Percentiles rank a stretch among this genome's conserved stretches.
Evolutionary conservation across 2,329 filamentous ascomycete genomes (phyloP).

Genomic region (Raffaelea deltoideospora): DNA sequence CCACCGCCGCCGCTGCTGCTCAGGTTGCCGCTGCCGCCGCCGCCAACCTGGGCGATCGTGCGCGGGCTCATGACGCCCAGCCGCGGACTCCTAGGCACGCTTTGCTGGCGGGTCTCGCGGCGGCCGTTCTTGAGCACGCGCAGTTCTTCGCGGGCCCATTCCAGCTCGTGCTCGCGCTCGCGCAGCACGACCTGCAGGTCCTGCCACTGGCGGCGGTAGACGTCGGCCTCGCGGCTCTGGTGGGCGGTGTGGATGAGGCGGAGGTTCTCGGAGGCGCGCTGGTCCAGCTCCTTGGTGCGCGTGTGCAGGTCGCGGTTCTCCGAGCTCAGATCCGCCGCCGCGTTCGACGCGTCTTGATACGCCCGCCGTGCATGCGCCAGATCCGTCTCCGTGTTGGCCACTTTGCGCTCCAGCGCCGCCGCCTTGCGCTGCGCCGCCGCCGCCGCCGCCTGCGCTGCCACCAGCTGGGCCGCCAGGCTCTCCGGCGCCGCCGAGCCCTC

Average conservation of each 20-base stretch:
- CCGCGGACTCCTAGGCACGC: constrained; percentile 43
- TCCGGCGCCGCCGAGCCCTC: constrained; percentile 22
- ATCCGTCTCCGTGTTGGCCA: constrained; percentile 24
- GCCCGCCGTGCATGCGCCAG: constrained; percentile 39
- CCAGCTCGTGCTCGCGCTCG: constrained; percentile 38
- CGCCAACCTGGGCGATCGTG: constrained; percentile 12
- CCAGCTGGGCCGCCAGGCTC: constrained; percentile 18
- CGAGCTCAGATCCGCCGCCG: constrained; percentile 25
- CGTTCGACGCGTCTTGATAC: constrained; percentile 43
- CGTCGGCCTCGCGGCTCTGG: constrained; percentile 17
- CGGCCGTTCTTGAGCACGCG: constrained; percentile 30
- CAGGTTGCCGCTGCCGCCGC: constrained; percentile 18
- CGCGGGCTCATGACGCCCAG: constrained; percentile 37
- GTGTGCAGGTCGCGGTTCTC: constrained; percentile 31
- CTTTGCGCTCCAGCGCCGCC: constrained; percentile 23
- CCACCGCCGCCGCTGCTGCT: constrained; percentile 17
- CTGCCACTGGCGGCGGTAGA: constrained; percentile 22
- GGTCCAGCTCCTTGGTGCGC: constrained; percentile 23
- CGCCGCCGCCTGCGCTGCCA: constrained; percentile 24
- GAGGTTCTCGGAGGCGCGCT: constrained; percentile 28
- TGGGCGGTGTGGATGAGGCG: constrained; percentile 32
- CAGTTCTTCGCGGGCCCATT: constrained; percentile 32
- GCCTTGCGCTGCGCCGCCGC: constrained; percentile 23
- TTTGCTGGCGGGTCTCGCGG: constrained; percentile 39
- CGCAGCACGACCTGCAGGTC: constrained; percentile 25